Evolutionary conservation across 106 monocot genomes (phyloP), one percentile per base, ranked within the genome.

Genomic region (Apostasia ramifera): DNA sequence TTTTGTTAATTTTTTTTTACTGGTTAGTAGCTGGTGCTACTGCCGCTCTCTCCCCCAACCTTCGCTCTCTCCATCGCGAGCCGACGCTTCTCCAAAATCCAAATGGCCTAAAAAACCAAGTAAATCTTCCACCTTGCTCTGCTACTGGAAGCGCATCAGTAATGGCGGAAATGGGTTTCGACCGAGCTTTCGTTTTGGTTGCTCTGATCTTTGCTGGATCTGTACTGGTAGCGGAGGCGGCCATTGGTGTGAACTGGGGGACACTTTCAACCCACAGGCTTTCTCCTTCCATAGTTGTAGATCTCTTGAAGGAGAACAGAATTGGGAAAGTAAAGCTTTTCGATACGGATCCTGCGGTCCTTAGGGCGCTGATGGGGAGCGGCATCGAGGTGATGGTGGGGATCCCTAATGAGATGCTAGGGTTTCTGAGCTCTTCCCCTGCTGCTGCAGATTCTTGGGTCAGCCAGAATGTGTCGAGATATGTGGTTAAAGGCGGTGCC

Each of bases 201-300:
- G 4, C 80, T 12, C 15, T 71, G 15, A 40, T 81, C 11, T 12
- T 73, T 56, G 9, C 46, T 39, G 43, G 63, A 63, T 77, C 63
- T 42, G 52, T 48, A 55, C 40, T 74, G 41, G 45, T 55, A 42
- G 84, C 63, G 67, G 82, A 84, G 4, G 80, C 79, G 39, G 82
- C 80, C 45, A 53, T 97, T 66, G 95, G 95, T 3, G 88, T 97
- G 70, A 97, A 97, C 84, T 97, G 95, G 95, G 95, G 95, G 7
- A 86, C 82, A 0, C 53, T 92, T 59, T 74, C 86, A 1, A 80
- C 86, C n/a, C 95, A 97, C 86, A 68, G 67, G 78, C 71, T 92
- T 8, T 42, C 89, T 5, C 86, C 95, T 12, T 44, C 74, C 53
- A 67, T 92, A 44, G 92, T 86, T 55, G 92, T 97, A 74, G 86